Evolutionary conservation across 2,329 filamentous ascomycete genomes (phyloP).

Genomic region (Fusarium palustre): DNA sequence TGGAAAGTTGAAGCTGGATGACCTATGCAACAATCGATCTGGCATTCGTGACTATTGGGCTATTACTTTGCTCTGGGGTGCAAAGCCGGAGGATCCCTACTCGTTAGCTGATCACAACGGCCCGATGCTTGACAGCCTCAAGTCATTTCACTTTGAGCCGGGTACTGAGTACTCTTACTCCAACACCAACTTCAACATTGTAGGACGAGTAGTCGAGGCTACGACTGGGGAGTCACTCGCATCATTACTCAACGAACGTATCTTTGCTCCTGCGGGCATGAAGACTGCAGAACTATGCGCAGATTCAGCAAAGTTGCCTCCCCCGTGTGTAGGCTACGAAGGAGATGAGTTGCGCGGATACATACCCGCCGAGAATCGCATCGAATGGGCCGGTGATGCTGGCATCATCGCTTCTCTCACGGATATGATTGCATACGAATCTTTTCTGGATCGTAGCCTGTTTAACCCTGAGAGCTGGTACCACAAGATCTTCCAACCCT

Average conservation of each 20-base stretch:
- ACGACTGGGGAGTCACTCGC: slow-evolving; percentile 20
- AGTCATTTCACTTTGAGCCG: slow-evolving; percentile 26
- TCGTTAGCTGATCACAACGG: slow-evolving; percentile 26
- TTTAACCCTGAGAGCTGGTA: slow-evolving; percentile 32
- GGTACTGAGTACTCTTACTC: slow-evolving; percentile 35
- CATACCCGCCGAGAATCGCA: slow-evolving; percentile 24
- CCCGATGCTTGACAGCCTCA: slow-evolving; percentile 12
- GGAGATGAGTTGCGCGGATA: slow-evolving; percentile 28
- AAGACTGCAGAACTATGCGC: slow-evolving; percentile 25
- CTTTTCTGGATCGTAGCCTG: slow-evolving; percentile 22
- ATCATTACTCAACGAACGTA: slow-evolving; percentile 18
- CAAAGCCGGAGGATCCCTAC: slow-evolving; percentile 28
- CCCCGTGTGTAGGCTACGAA: slow-evolving; percentile 28
- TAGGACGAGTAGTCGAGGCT: slow-evolving; percentile 25
- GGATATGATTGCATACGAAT: slow-evolving; percentile 32
- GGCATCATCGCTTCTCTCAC: slow-evolving; percentile 32
- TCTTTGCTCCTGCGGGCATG: slow-evolving; percentile 33
- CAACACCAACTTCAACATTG: slow-evolving; percentile 35
- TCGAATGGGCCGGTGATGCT: slow-evolving; percentile 33
- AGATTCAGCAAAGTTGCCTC: slow-evolving; percentile 24
- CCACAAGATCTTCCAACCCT: slow-evolving; percentile 16
- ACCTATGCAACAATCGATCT: slow-evolving; percentile 32
- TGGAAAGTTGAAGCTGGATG: slow-evolving; percentile 9
- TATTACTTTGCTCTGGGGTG: slow-evolving; percentile 31
- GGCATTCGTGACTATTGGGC: slow-evolving; percentile 38